Percentiles rank a stretch among this genome's conserved stretches.
Evolutionary conservation across 768 basidiomycete genomes (phyloP).

Genomic region (Macrocybe gigantea): DNA sequence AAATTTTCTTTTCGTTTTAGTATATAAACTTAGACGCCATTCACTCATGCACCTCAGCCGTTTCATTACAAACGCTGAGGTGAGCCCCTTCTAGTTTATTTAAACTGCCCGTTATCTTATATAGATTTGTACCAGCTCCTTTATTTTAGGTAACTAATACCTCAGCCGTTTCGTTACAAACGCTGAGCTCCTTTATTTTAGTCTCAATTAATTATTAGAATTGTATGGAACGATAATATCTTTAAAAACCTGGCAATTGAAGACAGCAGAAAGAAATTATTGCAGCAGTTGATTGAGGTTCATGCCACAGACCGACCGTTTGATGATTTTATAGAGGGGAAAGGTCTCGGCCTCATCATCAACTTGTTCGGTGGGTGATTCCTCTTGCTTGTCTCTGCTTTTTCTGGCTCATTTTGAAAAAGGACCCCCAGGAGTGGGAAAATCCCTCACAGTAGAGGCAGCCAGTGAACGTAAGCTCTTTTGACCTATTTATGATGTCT

Average conservation of each 20-base stretch:
- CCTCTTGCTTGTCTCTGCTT: slow-evolving; percentile 49
- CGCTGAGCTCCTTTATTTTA: too few relatives aligned
- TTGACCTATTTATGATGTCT: too few relatives aligned
- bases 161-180: too few relatives aligned
- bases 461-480: too few relatives aligned
- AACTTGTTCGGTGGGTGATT: slow-evolving; percentile 48
- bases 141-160: too few relatives aligned
- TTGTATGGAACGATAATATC: slow-evolving; percentile 50
- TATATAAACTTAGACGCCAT: too few relatives aligned
- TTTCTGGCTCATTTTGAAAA: slow-evolving; percentile 1
- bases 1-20: too few relatives aligned
- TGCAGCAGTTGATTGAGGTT: slow-evolving; percentile 47
- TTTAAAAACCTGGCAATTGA: slow-evolving; percentile 54
- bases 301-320: slow-evolving; percentile 43
- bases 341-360: slow-evolving; percentile 44
- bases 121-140: too few relatives aligned
- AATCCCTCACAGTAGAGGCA: slow-evolving; percentile 52
- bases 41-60: too few relatives aligned
- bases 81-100: too few relatives aligned
- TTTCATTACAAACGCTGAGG: too few relatives aligned
- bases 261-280: slow-evolving; percentile 40
- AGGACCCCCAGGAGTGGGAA: slow-evolving; percentile 18
- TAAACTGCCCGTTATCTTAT: too few relatives aligned
- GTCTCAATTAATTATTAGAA: slow-evolving; percentile 6
- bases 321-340: slow-evolving; percentile 57